Evolutionary conservation across 129 eudicot genomes (phyloP).

Genomic region (Pulicaria dysenterica): DNA sequence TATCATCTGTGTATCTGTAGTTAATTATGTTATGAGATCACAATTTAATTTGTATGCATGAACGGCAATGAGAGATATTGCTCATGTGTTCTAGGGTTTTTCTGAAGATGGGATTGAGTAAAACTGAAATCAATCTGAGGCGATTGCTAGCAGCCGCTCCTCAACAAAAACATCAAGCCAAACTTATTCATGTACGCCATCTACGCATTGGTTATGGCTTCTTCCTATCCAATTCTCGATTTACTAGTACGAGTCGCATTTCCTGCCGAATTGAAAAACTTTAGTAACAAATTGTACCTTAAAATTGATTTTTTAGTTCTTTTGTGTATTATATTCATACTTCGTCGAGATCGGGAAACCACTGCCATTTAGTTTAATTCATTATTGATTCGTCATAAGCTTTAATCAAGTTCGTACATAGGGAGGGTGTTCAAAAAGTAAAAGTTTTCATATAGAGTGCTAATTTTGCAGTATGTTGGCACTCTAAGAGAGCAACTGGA

Average conservation of each 20-base stretch:
- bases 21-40: neutral
- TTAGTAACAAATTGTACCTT: neutral
- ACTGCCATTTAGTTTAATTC: neutral
- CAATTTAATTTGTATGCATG: neutral
- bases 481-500: conserved; percentile 84
- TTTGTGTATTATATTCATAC: neutral
- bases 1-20: neutral
- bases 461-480: conserved; percentile 70
- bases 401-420: neutral
- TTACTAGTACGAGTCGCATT: neutral
- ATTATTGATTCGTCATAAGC: neutral
- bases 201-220: conserved; percentile 4
- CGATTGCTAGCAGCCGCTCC: conserved; percentile 86
- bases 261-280: neutral
- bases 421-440: neutral
- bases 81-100: conserved; percentile 31
- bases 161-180: conserved; percentile 76
- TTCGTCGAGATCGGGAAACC: neutral
- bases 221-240: neutral
- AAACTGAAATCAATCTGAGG: conserved; percentile 79
- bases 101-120: conserved; percentile 58
- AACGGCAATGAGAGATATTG: neutral
- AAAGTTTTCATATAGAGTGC: neutral
- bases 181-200: conserved; percentile 73
- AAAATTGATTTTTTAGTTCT: neutral